phyloP scores from a whole-genome alignment of 2,329 filamentous ascomycete species.

The Dactylellina parvicollis region DNA sequence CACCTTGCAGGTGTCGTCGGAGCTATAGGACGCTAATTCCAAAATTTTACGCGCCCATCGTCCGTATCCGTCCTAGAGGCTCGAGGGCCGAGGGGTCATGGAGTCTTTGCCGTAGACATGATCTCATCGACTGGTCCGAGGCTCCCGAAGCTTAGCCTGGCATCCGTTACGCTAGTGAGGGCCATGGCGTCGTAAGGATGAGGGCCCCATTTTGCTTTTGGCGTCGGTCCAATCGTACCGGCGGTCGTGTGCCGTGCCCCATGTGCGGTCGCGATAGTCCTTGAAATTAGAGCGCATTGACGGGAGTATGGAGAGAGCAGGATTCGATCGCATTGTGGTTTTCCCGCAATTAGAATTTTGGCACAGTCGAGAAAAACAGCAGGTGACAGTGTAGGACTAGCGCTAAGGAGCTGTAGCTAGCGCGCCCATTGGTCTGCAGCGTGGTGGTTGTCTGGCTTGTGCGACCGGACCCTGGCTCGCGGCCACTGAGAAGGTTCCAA shows the following conservation, averaged over 20 bases:
- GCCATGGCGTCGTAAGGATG: conserved; percentile 42
- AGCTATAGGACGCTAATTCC: conserved; percentile 19
- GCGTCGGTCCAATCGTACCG: conserved; percentile 29
- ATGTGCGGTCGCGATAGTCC: conserved; percentile 1
- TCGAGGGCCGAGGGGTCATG: neutral
- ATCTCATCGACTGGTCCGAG: conserved; percentile 45
- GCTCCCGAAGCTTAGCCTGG: conserved; percentile 38
- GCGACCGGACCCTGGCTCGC: conserved; percentile 32
- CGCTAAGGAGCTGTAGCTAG: conserved; percentile 47
- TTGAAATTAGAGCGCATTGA: conserved; percentile 39
- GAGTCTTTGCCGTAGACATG: conserved; percentile 43
- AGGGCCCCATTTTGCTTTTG: conserved; percentile 23
- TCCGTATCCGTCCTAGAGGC: conserved; percentile 45
- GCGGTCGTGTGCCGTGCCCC: conserved; percentile 37
- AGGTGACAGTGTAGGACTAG: conserved; percentile 47
- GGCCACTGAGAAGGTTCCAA: conserved; percentile 36
- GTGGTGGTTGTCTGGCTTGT: conserved; percentile 41
- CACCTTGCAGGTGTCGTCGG: neutral
- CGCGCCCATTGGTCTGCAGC: conserved; percentile 44
- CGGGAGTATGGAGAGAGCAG: conserved; percentile 22
- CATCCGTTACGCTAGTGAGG: conserved; percentile 46
- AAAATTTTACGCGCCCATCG: conserved; percentile 41
- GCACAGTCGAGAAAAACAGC: conserved; percentile 38
- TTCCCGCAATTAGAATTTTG: conserved; percentile 22
- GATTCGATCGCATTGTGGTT: conserved; percentile 20